Conservation (phyloP, 2,329 filamentous ascomycete genomes). For the Thyridium curvatum region DNA sequence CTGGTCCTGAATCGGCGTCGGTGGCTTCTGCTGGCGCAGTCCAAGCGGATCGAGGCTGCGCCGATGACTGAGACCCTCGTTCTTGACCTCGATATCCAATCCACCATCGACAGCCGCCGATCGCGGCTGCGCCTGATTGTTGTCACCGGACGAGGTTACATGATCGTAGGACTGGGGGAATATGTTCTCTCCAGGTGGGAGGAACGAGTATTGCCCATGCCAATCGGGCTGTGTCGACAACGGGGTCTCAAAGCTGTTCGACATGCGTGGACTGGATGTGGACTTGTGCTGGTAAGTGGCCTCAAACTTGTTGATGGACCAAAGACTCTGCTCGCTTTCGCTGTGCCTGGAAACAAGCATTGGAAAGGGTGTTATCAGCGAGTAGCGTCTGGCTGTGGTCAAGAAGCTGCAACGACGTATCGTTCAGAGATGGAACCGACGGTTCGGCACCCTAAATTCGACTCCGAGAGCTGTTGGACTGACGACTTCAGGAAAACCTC, state of each 20-base stretch:
- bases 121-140: conserved; percentile 24
- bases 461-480: too few relatives aligned
- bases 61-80: conserved; percentile 33
- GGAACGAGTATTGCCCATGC: conserved; percentile 48
- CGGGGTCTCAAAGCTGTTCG: conserved; percentile 44
- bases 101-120: conserved; percentile 31
- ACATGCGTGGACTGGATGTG: conserved; percentile 47
- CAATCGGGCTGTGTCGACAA: conserved; percentile 50
- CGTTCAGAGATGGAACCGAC: too few relatives aligned
- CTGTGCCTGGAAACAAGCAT: conserved; percentile 51
- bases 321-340: conserved; percentile 48
- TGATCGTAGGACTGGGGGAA: conserved; percentile 40
- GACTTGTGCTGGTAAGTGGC: conserved; percentile 34
- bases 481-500: too few relatives aligned
- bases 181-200: conserved; percentile 36
- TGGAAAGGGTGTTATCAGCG: conserved; percentile 25
- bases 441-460: too few relatives aligned
- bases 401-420: too few relatives aligned
- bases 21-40: conserved; percentile 31
- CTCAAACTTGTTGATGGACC: conserved; percentile 48
- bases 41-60: conserved; percentile 32
- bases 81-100: conserved; percentile 62
- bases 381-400: too few relatives aligned
- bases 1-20: conserved; percentile 29
- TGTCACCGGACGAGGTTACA: conserved; percentile 25